A percentile compares a stretch with the other conserved stretches of the same genome.
phyloP scores from a whole-genome alignment of 1,139 yeast genomes.

The Scheffersomyces insectosa region DNA sequence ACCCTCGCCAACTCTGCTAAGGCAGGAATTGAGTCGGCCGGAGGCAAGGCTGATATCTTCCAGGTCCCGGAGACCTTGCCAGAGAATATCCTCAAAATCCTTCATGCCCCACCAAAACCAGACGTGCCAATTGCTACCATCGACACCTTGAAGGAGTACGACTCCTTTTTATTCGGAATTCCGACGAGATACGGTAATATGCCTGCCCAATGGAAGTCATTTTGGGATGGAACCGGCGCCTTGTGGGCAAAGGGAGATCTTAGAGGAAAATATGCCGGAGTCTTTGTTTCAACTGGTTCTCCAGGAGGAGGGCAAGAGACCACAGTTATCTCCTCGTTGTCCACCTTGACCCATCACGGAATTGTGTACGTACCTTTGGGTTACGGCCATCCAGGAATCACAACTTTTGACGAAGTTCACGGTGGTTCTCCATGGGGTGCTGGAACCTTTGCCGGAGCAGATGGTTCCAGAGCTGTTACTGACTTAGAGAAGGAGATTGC shows the following conservation, averaged over 20 bases:
- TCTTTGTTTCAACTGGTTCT: slow-evolving; percentile 77
- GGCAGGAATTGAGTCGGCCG: slow-evolving; percentile 72
- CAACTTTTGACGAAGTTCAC: slow-evolving; percentile 68
- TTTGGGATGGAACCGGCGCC: slow-evolving; percentile 83
- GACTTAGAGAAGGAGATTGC: slow-evolving; percentile 67
- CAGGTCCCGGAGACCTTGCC: slow-evolving; percentile 81
- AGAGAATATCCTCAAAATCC: slow-evolving; percentile 54
- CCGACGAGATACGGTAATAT: slow-evolving; percentile 83
- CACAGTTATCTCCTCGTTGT: slow-evolving; percentile 64
- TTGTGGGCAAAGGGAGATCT: slow-evolving; percentile 79
- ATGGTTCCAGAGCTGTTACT: slow-evolving; percentile 75
- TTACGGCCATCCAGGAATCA: slow-evolving; percentile 59
- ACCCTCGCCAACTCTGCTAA: slow-evolving; percentile 67
- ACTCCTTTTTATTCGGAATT: slow-evolving; percentile 76
- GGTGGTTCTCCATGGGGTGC: slow-evolving; percentile 93
- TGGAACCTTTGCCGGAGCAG: slow-evolving; percentile 75
- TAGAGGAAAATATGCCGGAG: slow-evolving; percentile 74
- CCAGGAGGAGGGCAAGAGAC: slow-evolving; percentile 86
- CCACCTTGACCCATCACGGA: slow-evolving; percentile 78
- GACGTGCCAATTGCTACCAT: slow-evolving; percentile 68
- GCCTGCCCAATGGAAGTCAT: slow-evolving; percentile 80
- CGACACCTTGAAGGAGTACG: slow-evolving; percentile 62
- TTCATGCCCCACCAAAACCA: slow-evolving; percentile 68
- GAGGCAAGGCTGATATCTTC: slow-evolving; percentile 69
- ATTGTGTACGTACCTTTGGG: slow-evolving; percentile 80